A percentile compares a stretch with the other conserved stretches of the same genome.
phyloP scores from a whole-genome alignment of 2,329 filamentous ascomycete genomes.

The Hypoxylon sp. region DNA sequence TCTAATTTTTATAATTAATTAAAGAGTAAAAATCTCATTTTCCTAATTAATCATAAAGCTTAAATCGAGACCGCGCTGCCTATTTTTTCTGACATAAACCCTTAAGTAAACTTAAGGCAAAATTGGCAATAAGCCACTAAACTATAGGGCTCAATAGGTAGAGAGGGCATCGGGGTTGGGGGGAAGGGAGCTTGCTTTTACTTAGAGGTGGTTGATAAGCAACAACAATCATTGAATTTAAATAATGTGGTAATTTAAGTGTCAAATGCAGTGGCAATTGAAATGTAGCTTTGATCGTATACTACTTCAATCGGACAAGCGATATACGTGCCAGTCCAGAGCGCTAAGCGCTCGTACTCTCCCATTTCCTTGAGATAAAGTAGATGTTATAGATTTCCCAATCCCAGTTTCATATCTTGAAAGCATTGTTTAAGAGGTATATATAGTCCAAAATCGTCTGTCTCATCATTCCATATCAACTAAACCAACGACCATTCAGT shows the following conservation, averaged over 20 bases:
- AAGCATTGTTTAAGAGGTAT: conserved; percentile 1
- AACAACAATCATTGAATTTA: background rate
- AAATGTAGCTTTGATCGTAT: conserved; percentile 42
- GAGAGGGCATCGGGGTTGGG: background rate
- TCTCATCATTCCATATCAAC: conserved; percentile 1
- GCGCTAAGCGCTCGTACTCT: conserved; percentile 32
- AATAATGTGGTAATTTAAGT: too few species aligned
- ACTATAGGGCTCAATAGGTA: background rate
- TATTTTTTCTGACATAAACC: too few species aligned
- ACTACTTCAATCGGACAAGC: conserved; percentile 36
- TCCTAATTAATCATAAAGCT: too few species aligned
- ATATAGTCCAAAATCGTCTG: conserved; percentile 2
- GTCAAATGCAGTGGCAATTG: background rate
- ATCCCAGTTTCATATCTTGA: conserved; percentile 15
- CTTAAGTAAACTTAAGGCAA: too few species aligned
- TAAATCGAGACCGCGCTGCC: too few species aligned
- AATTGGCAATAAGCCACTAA: background rate
- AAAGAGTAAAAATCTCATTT: too few species aligned
- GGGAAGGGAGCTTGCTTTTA: background rate
- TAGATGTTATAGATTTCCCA: conserved; percentile 26
- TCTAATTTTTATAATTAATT: too few species aligned
- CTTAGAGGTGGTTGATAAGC: background rate
- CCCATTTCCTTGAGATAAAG: conserved; percentile 16
- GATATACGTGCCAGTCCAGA: conserved; percentile 31
- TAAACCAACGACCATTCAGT: conserved; percentile 12